Base-by-base conservation (phyloP, 257 asterid genomes). In the Primulina eburnea region DNA sequence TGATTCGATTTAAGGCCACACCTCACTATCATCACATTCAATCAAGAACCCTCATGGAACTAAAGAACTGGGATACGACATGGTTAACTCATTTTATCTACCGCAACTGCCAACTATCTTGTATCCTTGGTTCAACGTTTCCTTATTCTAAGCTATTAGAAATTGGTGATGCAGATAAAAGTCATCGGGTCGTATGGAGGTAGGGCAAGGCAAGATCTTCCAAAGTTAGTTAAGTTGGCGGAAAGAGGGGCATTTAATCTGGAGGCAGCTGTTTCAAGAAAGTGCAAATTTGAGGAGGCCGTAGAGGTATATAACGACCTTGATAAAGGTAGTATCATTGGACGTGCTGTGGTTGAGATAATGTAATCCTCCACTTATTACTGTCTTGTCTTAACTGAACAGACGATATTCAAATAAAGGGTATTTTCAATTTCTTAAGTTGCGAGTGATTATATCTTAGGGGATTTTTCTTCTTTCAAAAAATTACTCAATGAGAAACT, bases 181-280 rank as follows among this genome's bases (percentile, higher is more conserved):
- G 92, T 93, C 28, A 80, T 93, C 2, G 98, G 98, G 5, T 93
- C 98, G 2, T 93, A 93, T 30, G 98, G 98, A 77, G 98, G 85
- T 17, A 82, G 97, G 82, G 97, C 96, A 21, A 82, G 96, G 82
- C 97, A 93, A 75, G 98, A 93, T 79, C 93, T 93, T 64, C 99
- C 99, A 0, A 93, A 89, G 83, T 70, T 93, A 80, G 80, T 93
- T 28, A 89, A 87, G 81, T 81, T 93, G 47, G 99, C 97, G 5
- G 96, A 93, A 80, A 80, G 86, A 28, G 99, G 97, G 43, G 84
- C 82, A 67, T 93, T 93, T 79, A 78, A 91, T 78, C 89, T 93
- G 21, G 81, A 77, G 47, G 90, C 92, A 50, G 90, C 99, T 65
- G 97, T 93, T 58, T 89, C 99, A 30, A 88, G 89, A 57, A 93